These are phyloP conservation scores for Macrolepiota fuliginosa DNA, from an alignment of 768 basidiomycete species.

Conservation along the genomic window DNA sequence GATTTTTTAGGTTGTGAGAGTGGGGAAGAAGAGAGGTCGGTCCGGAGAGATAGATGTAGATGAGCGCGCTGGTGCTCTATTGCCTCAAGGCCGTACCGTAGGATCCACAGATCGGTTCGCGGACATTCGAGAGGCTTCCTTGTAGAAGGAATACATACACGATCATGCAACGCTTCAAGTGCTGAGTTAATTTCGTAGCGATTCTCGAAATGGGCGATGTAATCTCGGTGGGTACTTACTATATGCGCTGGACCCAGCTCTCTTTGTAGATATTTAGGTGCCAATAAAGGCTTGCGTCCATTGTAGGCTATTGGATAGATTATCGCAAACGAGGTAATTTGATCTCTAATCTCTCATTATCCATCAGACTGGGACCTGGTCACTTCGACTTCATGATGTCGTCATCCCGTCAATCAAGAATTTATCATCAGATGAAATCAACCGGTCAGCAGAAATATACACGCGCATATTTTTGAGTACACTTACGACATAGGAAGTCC, in stretches of 20 bases:
- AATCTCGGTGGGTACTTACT: background rate
- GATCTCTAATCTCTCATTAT: conserved; percentile 2
- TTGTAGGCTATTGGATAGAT: background rate
- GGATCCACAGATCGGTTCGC: background rate
- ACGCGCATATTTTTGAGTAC: too few species aligned
- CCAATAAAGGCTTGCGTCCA: background rate
- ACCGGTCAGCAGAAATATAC: background rate
- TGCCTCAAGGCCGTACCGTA: background rate
- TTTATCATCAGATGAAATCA: background rate
- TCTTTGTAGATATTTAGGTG: background rate
- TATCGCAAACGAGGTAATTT: background rate
- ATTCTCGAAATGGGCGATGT: background rate
- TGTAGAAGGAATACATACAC: background rate
- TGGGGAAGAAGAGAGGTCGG: background rate
- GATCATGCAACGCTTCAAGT: background rate
- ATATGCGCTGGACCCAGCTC: background rate
- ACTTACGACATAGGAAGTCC: background rate
- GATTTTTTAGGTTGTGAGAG: background rate
- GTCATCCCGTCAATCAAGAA: background rate
- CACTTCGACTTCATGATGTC: background rate
- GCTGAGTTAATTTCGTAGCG: background rate
- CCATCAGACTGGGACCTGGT: background rate
- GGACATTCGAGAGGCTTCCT: background rate
- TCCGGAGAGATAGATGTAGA: background rate
- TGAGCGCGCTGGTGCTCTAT: background rate